Evolutionary conservation across 306 rosid species (phyloP).

Genomic region (Gastrolobium villosum): DNA sequence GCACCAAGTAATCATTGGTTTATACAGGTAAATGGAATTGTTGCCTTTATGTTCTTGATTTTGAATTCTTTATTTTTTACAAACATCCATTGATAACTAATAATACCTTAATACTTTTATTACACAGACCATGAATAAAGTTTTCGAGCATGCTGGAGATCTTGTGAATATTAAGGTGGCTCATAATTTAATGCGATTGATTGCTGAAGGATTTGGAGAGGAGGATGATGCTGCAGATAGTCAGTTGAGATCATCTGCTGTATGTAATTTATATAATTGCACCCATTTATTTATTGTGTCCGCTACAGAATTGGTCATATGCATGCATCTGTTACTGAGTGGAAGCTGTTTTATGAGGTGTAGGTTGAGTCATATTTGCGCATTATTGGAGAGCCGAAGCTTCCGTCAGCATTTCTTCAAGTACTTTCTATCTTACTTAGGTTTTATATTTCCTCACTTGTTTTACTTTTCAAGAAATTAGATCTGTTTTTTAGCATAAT

Average conservation of each 20-base stretch:
- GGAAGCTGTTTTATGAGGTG: conserved; percentile 45
- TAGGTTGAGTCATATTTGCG: conserved; percentile 92
- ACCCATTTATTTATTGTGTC: conserved; percentile 21
- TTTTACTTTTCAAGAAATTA: conserved; percentile 36
- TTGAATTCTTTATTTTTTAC: background rate
- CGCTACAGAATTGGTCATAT: conserved; percentile 20
- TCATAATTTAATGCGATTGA: conserved; percentile 95
- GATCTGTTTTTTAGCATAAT: conserved; percentile 42
- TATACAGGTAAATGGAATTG: conserved; percentile 75
- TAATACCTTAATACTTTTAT: conserved; percentile 39
- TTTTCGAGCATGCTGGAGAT: conserved; percentile 99
- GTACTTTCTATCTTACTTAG: conserved; percentile 54
- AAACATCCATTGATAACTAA: conserved; percentile 8
- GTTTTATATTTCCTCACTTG: conserved; percentile 26
- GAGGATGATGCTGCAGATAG: conserved; percentile 82
- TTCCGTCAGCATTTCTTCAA: conserved; percentile 94
- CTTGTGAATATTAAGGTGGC: conserved; percentile 96
- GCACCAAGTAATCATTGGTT: conserved; percentile 99
- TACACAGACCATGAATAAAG: conserved; percentile 96
- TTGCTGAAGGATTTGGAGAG: conserved; percentile 99
- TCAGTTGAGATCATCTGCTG: conserved; percentile 98
- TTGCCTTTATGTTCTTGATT: conserved; percentile 39
- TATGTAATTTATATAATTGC: conserved; percentile 61
- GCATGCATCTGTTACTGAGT: conserved; percentile 28
- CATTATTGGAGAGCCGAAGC: conserved; percentile 90